Evolutionary conservation across 805 yeast species (phyloP).

Genomic region (Lipomyces anomalus): DNA sequence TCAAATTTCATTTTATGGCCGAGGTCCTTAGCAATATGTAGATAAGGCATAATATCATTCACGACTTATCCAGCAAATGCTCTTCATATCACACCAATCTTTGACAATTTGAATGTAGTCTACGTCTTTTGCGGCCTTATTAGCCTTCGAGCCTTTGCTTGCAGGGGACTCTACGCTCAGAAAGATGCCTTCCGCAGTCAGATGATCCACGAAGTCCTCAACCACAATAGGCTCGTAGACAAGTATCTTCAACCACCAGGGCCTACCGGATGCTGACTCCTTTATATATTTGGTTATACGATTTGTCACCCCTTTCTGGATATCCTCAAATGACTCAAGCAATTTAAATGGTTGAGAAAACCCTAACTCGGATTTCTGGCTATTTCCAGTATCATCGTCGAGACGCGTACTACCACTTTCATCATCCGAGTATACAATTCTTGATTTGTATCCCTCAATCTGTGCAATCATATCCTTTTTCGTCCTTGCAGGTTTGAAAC

Average conservation of each 20-base stretch:
- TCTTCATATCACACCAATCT: conserved; percentile 21
- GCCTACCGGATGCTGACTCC: conserved; percentile 1
- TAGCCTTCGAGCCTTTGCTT: not conserved
- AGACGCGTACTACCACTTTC: not conserved
- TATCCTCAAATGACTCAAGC: conserved; percentile 2
- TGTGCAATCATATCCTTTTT: conserved; percentile 9
- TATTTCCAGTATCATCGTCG: not conserved
- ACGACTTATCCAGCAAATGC: conserved; percentile 9
- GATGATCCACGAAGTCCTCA: conserved; percentile 14
- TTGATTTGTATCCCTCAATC: conserved; percentile 6
- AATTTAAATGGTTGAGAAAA: conserved; percentile 6
- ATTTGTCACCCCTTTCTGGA: not conserved
- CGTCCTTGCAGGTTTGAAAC: conserved; percentile 16
- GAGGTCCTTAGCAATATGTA: not conserved
- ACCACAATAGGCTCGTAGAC: conserved; percentile 19
- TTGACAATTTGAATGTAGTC: conserved; percentile 3
- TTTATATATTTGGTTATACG: conserved; percentile 6
- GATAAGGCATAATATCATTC: not conserved
- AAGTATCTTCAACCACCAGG: conserved; percentile 21
- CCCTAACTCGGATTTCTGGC: not conserved
- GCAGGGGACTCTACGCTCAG: not conserved
- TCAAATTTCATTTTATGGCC: not conserved
- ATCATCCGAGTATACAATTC: not conserved
- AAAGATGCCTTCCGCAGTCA: conserved; percentile 8
- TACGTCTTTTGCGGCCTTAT: not conserved